Conservation (phyloP, 164 flowering plant genomes). For the Taxillus chinensis region DNA sequence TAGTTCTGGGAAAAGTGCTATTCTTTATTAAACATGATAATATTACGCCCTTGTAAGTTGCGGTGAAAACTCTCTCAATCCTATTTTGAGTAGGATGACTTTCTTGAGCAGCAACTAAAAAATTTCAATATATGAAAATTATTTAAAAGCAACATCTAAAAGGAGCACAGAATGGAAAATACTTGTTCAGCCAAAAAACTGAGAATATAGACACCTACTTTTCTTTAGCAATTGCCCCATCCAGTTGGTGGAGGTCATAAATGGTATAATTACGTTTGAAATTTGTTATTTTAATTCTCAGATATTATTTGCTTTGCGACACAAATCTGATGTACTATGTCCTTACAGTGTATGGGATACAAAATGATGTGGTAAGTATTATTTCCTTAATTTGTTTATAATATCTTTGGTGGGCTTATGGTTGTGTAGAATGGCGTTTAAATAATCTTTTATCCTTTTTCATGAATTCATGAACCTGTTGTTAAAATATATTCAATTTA, state of each 20-base stretch:
- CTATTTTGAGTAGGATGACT: not conserved
- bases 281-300: constrained; percentile 23
- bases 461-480: too few relatives aligned
- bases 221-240: too few relatives aligned
- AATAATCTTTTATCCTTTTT: too few relatives aligned
- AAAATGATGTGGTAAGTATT: constrained; percentile 47
- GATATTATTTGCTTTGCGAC: constrained; percentile 72
- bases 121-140: too few relatives aligned
- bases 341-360: constrained; percentile 61
- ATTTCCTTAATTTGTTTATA: constrained; percentile 5
- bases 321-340: constrained; percentile 52
- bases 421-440: too few relatives aligned
- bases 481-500: too few relatives aligned
- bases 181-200: too few relatives aligned
- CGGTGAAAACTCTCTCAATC: not conserved
- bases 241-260: not conserved
- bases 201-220: too few relatives aligned
- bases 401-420: too few relatives aligned
- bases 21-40: constrained; percentile 52
- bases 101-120: too few relatives aligned
- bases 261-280: constrained; percentile 2
- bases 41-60: constrained; percentile 65
- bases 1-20: constrained; percentile 58
- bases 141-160: too few relatives aligned
- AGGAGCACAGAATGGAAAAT: too few relatives aligned